phyloP scores from a whole-genome alignment of 768 basidiomycete species.

The Rhizopogon vulgaris region DNA sequence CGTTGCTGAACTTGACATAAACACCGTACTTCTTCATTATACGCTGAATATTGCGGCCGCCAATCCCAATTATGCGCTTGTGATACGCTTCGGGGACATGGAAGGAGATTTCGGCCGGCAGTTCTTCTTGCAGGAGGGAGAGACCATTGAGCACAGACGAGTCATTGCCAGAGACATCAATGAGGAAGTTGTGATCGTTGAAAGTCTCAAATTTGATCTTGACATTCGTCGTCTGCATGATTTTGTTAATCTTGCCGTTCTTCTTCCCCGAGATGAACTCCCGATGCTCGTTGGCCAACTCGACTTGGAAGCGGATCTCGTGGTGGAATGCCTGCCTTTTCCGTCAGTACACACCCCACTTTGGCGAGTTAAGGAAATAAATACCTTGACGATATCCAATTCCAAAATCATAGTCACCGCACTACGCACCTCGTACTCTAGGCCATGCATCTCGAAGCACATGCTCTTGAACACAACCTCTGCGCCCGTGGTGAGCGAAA shows the following conservation, averaged over 20 bases:
- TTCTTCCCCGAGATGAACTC: constrained; percentile 99
- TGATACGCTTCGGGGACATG: constrained; percentile 98
- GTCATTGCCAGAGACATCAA: constrained; percentile 85
- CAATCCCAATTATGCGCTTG: constrained; percentile 98
- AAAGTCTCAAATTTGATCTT: constrained; percentile 99
- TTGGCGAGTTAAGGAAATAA: constrained; percentile 7
- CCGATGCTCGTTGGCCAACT: constrained; percentile 94
- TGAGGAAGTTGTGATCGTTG: constrained; percentile 92
- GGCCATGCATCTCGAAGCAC: constrained; percentile 95
- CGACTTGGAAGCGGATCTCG: constrained; percentile 97
- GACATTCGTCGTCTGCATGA: constrained; percentile 95
- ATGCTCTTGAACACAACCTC: constrained; percentile 96
- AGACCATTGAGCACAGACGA: constrained; percentile 83
- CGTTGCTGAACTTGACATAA: constrained; percentile 98
- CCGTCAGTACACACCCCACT: neutral
- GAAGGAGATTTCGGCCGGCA: constrained; percentile 98
- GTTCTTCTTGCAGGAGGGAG: constrained; percentile 87
- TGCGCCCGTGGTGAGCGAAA: constrained; percentile 81
- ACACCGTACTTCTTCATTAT: constrained; percentile 99
- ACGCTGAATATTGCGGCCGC: constrained; percentile 94
- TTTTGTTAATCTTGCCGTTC: constrained; percentile 99
- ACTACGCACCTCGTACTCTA: constrained; percentile 84
- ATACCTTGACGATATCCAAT: constrained; percentile 84
- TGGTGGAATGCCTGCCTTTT: constrained; percentile 77
- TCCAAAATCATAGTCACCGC: constrained; percentile 86